Evolutionary conservation across 1,284 basidiomycete species (phyloP).

Genomic region (Pisolithus thermaeus): DNA sequence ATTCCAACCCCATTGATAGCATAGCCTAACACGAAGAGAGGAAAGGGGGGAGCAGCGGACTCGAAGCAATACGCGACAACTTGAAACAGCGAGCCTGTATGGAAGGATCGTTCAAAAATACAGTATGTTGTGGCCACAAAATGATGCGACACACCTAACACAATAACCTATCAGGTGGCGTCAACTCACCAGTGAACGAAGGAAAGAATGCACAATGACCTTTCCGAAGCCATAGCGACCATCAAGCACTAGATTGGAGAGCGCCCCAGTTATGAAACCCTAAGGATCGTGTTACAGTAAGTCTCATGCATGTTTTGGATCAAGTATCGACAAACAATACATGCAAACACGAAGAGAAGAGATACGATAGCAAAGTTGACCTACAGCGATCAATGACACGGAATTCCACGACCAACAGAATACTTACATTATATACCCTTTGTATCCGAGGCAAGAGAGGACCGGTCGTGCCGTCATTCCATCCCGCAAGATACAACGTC

Average conservation of each 20-base stretch:
- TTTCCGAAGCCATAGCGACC: conserved; percentile 28
- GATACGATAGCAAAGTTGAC: conserved; percentile 27
- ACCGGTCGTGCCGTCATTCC: conserved; percentile 29
- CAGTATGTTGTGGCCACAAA: not conserved
- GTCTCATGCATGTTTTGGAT: not conserved
- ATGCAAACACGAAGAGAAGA: conserved; percentile 30
- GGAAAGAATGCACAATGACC: conserved; percentile 9
- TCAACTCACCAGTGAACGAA: not conserved
- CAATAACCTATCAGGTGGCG: conserved; percentile 20
- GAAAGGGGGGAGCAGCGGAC: conserved; percentile 56
- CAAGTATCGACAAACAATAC: conserved; percentile 17
- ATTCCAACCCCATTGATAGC: conserved; percentile 60
- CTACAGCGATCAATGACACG: conserved; percentile 7
- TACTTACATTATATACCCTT: conserved; percentile 23
- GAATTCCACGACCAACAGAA: not conserved
- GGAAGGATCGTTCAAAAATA: not conserved
- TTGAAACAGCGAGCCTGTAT: conserved; percentile 30
- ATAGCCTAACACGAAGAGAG: conserved; percentile 53
- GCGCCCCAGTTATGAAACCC: conserved; percentile 28
- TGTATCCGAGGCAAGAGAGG: conserved; percentile 29
- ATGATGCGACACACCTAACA: conserved; percentile 19
- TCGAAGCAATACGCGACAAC: conserved; percentile 48
- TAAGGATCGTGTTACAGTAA: conserved; percentile 14
- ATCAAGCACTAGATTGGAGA: conserved; percentile 24
- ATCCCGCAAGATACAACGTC: conserved; percentile 25